Conservation (phyloP, 257 asterid species). For the Solanum appendiculatum region DNA sequence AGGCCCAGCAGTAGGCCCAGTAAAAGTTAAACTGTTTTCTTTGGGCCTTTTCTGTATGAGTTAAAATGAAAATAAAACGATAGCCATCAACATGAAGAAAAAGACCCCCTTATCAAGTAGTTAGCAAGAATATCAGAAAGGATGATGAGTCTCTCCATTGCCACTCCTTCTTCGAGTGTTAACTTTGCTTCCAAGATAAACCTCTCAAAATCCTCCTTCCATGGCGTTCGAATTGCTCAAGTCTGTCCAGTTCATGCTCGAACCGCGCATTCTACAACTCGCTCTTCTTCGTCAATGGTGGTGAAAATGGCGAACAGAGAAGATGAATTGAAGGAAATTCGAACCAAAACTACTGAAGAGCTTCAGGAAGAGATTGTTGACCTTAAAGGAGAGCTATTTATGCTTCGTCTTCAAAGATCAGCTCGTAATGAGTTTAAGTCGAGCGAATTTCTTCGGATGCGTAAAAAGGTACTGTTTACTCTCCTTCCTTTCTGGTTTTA, state of each 20-base stretch:
- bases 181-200: constrained; percentile 25
- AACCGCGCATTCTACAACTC: not conserved
- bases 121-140: not conserved
- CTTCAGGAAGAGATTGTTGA: constrained; percentile 61
- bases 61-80: not conserved
- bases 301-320: constrained; percentile 77
- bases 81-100: not conserved
- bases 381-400: constrained; percentile 86
- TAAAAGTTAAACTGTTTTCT: not conserved
- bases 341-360: constrained; percentile 69
- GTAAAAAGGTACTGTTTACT: constrained; percentile 50
- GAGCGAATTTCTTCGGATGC: constrained; percentile 86
- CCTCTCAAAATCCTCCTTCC: constrained; percentile 38
- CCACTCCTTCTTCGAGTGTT: constrained; percentile 36
- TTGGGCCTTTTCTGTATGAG: not conserved
- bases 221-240: constrained; percentile 55
- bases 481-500: not conserved
- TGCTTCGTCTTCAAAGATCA: constrained; percentile 94
- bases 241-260: constrained; percentile 26
- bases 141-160: constrained; percentile 68
- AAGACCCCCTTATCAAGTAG: not conserved
- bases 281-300: constrained; percentile 29
- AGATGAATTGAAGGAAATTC: constrained; percentile 72
- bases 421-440: constrained; percentile 88
- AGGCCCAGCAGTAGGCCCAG: not conserved